Evolutionary conservation across 208 protist genomes (phyloP), one percentile per base, ranked within the genome.

Genomic region (Trypanosoma cruzi): DNA sequence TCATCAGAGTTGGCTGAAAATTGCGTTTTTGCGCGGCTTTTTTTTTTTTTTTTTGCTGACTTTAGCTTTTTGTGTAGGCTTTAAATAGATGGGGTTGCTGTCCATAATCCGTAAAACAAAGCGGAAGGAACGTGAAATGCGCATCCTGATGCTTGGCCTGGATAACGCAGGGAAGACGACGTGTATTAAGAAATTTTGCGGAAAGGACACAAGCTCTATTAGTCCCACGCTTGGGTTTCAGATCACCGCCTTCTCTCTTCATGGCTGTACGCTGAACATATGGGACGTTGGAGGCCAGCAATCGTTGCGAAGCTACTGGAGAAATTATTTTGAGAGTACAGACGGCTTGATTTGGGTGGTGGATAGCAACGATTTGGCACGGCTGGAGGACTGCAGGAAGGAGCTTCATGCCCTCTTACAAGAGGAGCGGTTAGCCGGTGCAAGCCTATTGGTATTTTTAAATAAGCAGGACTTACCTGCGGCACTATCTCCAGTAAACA

Each of bases 201-300:
- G 97, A 16, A 98, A 99, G 73, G 96, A 99, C 71, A 99, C 99
- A 14, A 95, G 93, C 68, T 91, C 80, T 7, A 99, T 99, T 66
- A 96, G 89, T 53, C 98, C 99, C 0, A 99, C 99, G 6, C 71
- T 99, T 1, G 99, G 99, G 13, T 99, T 99, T 77, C 99, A 99
- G 77, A 99, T 99, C 66, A 97, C 98, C 32, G 98, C 98, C 11
- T 86, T 99, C 32, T 94, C 97, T 58, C 98, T 98, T 67, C 58
- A 93, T 20, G 95, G 91, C 13, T 99, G 97, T 88, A 99, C 96
- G 58, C 74, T 99, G 31, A 99, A 99, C 72, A 89, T 99, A 40
- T 99, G 99, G 99, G 99, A 99, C 86, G 96, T 99, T 24, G 99
- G 99, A 28, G 99, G 99, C n/a, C 99, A 99, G 87, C 96, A 98